Conservation (phyloP, 768 basidiomycete species). For the Termitomyces sp. region DNA sequence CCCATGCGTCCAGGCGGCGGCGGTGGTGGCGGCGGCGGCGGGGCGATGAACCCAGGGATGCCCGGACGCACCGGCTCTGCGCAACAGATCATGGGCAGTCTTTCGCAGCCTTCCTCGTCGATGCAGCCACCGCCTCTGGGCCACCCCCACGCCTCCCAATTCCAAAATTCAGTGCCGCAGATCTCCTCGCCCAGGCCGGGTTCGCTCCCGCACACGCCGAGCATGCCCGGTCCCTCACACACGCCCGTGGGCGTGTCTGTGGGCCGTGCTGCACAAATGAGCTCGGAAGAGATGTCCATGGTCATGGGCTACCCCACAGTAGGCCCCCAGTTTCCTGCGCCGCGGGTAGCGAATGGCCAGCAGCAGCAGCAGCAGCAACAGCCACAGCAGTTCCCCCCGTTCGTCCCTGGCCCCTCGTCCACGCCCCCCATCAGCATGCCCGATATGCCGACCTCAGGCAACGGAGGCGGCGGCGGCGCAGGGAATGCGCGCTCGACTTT, state of each 20-base stretch:
- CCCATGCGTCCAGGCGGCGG: constrained; percentile 27
- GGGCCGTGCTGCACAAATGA: too few species aligned
- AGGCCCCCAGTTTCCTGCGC: constrained; percentile 26
- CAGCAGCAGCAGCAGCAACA: constrained; percentile 1
- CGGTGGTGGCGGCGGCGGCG: too few species aligned
- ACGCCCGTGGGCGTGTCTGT: constrained; percentile 15
- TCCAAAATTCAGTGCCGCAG: constrained; percentile 31
- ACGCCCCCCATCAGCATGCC: constrained; percentile 31
- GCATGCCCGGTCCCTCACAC: constrained; percentile 34
- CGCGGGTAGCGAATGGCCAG: constrained; percentile 15
- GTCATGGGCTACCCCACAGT: constrained; percentile 33
- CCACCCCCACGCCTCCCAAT: constrained; percentile 27
- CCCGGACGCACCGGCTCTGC: constrained; percentile 39
- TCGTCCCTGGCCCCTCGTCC: constrained; percentile 31
- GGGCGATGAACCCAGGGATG: constrained; percentile 19
- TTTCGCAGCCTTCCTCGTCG: constrained; percentile 29
- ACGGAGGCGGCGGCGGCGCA: not conserved
- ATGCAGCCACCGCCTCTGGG: constrained; percentile 23
- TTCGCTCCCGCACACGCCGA: constrained; percentile 33
- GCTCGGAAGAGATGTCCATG: constrained; percentile 30
- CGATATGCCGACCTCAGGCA: constrained; percentile 35
- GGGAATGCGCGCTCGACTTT: constrained; percentile 36
- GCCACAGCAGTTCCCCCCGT: constrained; percentile 27
- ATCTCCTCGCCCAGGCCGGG: constrained; percentile 36
- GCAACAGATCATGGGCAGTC: constrained; percentile 40